Evolutionary conservation across 2,329 filamentous ascomycete genomes (phyloP).

Genomic region (Verticillium isaacii): DNA sequence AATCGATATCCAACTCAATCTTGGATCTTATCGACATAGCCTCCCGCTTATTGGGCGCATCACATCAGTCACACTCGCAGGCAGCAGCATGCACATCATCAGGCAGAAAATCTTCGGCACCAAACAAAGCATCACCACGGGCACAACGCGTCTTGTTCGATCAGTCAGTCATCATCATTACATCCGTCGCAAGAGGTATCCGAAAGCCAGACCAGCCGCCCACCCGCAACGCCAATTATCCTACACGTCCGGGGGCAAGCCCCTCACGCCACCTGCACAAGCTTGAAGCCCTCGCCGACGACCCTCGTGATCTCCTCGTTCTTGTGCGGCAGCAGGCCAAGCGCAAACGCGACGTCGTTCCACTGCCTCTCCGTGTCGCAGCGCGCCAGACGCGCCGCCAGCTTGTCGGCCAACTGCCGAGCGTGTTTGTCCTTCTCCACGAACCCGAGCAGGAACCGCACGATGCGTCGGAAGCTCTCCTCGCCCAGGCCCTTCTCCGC

Average conservation of each 20-base stretch:
- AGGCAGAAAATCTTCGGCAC: not conserved
- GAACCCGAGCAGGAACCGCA: slow-evolving; percentile 91
- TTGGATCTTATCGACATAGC: no score
- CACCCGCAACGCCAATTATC: not conserved
- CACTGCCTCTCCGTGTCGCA: slow-evolving; percentile 94
- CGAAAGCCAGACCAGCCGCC: not conserved
- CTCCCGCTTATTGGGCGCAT: not conserved
- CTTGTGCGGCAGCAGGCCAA: slow-evolving; percentile 87
- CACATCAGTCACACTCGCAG: not conserved
- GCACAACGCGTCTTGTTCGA: not conserved
- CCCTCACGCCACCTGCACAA: slow-evolving; percentile 48
- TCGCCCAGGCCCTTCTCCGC: slow-evolving; percentile 77
- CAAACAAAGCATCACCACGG: not conserved
- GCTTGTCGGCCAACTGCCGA: slow-evolving; percentile 86
- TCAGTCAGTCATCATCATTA: not conserved
- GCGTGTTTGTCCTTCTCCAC: slow-evolving; percentile 99
- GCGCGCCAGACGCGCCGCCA: slow-evolving; percentile 77
- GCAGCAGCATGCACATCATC: not conserved
- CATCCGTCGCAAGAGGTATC: not conserved
- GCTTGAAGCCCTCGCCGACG: slow-evolving; percentile 69
- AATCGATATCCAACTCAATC: no score
- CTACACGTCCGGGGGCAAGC: slow-evolving; percentile 36
- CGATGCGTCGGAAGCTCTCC: slow-evolving; percentile 77
- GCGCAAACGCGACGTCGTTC: slow-evolving; percentile 93
- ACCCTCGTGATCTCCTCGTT: slow-evolving; percentile 82